Evolutionary conservation across 768 basidiomycete species (phyloP).

Genomic region (Suillus weaverae): DNA sequence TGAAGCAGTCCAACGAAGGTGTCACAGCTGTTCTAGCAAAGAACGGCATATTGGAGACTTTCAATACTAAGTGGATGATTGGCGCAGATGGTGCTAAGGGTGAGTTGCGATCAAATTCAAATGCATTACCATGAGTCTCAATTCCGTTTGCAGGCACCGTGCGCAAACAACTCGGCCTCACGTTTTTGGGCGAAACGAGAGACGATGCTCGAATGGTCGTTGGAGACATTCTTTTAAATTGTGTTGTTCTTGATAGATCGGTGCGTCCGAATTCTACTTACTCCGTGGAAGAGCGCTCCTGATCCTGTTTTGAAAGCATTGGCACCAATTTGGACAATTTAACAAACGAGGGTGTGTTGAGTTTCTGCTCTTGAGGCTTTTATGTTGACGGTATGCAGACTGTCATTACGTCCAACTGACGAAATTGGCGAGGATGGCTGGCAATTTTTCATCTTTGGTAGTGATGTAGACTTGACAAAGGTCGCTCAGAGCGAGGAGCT

Average conservation of each 20-base stretch:
- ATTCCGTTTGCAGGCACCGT: not conserved
- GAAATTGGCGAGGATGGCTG: too few relatives aligned
- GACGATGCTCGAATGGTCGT: constrained; percentile 27
- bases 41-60: constrained; percentile 1
- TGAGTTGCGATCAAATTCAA: not conserved
- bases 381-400: too few relatives aligned
- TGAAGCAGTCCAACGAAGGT: constrained; percentile 34
- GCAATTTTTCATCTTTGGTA: not conserved
- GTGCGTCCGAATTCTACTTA: constrained; percentile 20
- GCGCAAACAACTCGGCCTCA: constrained; percentile 11
- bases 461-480: constrained; percentile 14
- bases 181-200: constrained; percentile 30
- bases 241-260: constrained; percentile 37
- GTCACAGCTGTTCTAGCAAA: constrained; percentile 24
- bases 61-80: constrained; percentile 12
- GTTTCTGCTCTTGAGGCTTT: not conserved
- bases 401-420: too few relatives aligned
- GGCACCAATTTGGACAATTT: constrained; percentile 44
- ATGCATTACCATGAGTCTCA: not conserved
- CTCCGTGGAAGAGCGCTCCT: not conserved
- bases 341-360: not conserved
- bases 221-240: constrained; percentile 36
- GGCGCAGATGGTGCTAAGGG: constrained; percentile 21
- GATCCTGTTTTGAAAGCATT: not conserved
- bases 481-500: constrained; percentile 22